Evolutionary conservation across 1,139 yeast genomes (phyloP).

Genomic region (Nakaseomyces glabratus): DNA sequence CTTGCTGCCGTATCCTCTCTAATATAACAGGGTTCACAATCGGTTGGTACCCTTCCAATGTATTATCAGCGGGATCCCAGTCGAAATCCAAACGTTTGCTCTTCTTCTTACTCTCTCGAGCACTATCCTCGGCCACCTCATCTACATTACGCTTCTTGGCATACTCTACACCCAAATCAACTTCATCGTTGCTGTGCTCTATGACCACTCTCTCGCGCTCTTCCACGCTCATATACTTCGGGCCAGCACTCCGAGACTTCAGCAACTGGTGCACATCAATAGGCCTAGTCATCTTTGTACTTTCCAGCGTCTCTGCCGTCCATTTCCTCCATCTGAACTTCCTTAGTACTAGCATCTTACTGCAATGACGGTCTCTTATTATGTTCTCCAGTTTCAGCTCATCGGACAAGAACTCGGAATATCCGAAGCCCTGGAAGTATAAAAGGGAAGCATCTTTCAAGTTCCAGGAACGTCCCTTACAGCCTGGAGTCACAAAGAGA

Average conservation of each 20-base stretch:
- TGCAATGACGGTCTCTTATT: too few relatives aligned
- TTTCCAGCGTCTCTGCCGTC: background rate
- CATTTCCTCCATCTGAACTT: background rate
- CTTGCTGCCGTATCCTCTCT: constrained; percentile 10
- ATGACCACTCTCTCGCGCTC: constrained; percentile 1
- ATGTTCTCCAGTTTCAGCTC: background rate
- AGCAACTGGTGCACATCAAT: constrained; percentile 13
- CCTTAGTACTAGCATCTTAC: background rate
- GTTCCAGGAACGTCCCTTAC: too few relatives aligned
- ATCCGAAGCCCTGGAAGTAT: background rate
- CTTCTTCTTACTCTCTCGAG: background rate
- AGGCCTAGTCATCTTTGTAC: constrained; percentile 17
- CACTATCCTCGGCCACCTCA: constrained; percentile 1
- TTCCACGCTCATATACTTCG: constrained; percentile 1
- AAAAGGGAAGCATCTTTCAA: too few relatives aligned
- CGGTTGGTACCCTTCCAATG: constrained; percentile 40
- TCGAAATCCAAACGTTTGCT: constrained; percentile 55
- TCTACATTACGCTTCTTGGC: constrained; percentile 8
- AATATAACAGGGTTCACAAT: constrained; percentile 29
- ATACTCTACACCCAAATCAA: background rate
- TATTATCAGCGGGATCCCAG: constrained; percentile 66
- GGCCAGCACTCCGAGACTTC: constrained; percentile 1
- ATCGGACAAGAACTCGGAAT: background rate
- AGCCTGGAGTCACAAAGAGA: too few relatives aligned
- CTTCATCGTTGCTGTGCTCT: constrained; percentile 10